A percentile compares a stretch with the other conserved stretches of the same genome.
These are phyloP conservation scores for Eutrema salsugineum DNA, from an alignment of 441 rosid species.

Conservation along the genomic window DNA sequence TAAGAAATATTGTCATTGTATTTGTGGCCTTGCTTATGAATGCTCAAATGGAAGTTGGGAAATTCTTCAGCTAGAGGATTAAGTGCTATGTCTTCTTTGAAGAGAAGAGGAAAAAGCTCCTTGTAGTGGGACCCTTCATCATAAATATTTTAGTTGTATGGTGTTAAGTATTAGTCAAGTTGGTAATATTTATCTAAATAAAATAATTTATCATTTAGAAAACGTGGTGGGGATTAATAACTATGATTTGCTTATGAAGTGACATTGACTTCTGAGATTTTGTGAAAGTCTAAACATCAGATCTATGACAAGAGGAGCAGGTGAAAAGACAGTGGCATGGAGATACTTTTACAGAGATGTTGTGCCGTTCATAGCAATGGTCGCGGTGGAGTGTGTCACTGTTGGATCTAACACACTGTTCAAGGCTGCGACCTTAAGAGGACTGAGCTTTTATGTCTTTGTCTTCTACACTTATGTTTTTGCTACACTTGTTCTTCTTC, in stretches of 20 bases:
- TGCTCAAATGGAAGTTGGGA: too few species aligned
- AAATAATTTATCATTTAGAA: background rate
- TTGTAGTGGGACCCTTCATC: too few species aligned
- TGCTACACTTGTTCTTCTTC: background rate
- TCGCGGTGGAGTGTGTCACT: background rate
- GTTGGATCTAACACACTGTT: background rate
- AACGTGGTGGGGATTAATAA: background rate
- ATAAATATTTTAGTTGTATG: too few species aligned
- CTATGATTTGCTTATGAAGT: background rate
- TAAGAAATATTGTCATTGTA: too few species aligned
- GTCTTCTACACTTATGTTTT: background rate
- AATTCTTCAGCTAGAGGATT: too few species aligned
- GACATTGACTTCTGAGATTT: background rate
- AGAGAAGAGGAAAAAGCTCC: too few species aligned
- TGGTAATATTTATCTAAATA: background rate
- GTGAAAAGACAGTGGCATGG: background rate
- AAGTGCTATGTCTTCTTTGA: too few species aligned
- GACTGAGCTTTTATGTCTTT: constrained; percentile 9
- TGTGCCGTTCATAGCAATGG: background rate
- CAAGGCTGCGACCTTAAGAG: background rate
- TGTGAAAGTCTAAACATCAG: background rate
- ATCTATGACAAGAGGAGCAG: background rate
- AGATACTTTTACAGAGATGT: constrained; percentile 8
- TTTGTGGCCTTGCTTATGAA: background rate
- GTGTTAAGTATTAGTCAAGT: too few species aligned